Conservation (phyloP, 2,329 filamentous ascomycete genomes). For the Magnaporthiopsis poae region DNA sequence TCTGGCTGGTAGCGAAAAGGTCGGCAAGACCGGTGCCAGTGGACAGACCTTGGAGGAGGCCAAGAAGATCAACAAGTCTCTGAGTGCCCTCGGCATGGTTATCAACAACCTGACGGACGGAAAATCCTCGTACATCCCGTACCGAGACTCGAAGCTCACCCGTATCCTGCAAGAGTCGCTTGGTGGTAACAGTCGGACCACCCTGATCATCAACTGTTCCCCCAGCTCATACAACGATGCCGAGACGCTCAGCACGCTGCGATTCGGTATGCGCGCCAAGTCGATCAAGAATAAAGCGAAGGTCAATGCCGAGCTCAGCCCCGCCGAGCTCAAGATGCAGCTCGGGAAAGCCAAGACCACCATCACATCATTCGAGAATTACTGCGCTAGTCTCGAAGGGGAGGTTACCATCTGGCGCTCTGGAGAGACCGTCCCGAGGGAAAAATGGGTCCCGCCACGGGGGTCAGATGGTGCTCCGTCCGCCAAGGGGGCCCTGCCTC, state of each 20-base stretch:
- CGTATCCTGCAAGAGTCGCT: slow-evolving; percentile 94
- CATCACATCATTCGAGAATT: slow-evolving; percentile 77
- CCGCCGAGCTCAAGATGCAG: slow-evolving; percentile 83
- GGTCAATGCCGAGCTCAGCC: slow-evolving; percentile 96
- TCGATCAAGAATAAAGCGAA: slow-evolving; percentile 99
- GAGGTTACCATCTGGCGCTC: slow-evolving; percentile 81
- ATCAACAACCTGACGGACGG: slow-evolving; percentile 95
- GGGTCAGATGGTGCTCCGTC: slow-evolving; percentile 17
- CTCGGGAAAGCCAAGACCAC: slow-evolving; percentile 88
- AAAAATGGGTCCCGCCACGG: slow-evolving; percentile 66
- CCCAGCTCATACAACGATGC: slow-evolving; percentile 96
- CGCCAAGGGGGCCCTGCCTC: slow-evolving; percentile 37
- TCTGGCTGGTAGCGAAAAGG: slow-evolving; percentile 95
- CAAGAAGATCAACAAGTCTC: slow-evolving; percentile 99
- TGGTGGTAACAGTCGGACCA: slow-evolving; percentile 96
- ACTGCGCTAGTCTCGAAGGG: slow-evolving; percentile 71
- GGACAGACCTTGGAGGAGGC: slow-evolving; percentile 95
- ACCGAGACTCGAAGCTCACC: slow-evolving; percentile 95
- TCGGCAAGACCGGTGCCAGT: slow-evolving; percentile 94
- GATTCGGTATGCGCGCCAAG: slow-evolving; percentile 93
- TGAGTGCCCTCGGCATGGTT: slow-evolving; percentile 96
- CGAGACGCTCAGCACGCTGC: slow-evolving; percentile 82
- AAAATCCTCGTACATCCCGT: slow-evolving; percentile 91
- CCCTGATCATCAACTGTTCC: slow-evolving; percentile 97
- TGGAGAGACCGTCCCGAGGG: slow-evolving; percentile 79